Conservation (phyloP, 2,329 filamentous ascomycete genomes). For the Gaeumannomyces tritici region DNA sequence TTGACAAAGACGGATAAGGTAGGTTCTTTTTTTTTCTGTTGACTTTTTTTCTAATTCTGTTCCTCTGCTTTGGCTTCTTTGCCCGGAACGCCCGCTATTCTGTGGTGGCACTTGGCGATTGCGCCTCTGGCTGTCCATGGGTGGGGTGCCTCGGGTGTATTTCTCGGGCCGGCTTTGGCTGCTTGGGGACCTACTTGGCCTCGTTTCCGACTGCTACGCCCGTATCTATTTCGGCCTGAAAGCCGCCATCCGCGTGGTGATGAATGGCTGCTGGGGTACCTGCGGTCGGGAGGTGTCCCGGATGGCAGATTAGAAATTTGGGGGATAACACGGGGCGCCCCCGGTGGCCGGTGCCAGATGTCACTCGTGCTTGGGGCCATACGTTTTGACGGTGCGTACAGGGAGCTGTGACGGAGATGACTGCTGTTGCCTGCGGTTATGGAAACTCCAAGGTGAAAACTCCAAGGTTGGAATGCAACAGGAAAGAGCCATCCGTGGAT, state of each 20-base stretch:
- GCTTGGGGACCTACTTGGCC: neutral
- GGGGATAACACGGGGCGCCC: too few relatives aligned
- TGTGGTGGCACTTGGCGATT: neutral
- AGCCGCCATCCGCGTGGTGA: neutral
- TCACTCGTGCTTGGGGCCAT: neutral
- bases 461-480: neutral
- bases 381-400: neutral
- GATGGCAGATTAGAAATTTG: neutral
- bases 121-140: neutral
- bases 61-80: neutral
- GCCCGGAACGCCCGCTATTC: neutral
- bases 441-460: neutral
- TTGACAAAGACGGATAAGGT: neutral
- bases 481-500: neutral
- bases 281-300: neutral
- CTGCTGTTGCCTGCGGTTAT: neutral
- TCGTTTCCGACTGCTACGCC: neutral
- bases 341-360: too few relatives aligned
- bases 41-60: neutral
- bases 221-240: neutral
- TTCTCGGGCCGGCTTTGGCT: neutral
- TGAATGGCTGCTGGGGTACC: neutral
- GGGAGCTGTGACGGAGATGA: neutral
- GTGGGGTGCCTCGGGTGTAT: neutral
- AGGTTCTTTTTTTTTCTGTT: neutral